Evolutionary conservation across 1,284 basidiomycete genomes (phyloP).

Genomic region (Ganoderma lingzhi): DNA sequence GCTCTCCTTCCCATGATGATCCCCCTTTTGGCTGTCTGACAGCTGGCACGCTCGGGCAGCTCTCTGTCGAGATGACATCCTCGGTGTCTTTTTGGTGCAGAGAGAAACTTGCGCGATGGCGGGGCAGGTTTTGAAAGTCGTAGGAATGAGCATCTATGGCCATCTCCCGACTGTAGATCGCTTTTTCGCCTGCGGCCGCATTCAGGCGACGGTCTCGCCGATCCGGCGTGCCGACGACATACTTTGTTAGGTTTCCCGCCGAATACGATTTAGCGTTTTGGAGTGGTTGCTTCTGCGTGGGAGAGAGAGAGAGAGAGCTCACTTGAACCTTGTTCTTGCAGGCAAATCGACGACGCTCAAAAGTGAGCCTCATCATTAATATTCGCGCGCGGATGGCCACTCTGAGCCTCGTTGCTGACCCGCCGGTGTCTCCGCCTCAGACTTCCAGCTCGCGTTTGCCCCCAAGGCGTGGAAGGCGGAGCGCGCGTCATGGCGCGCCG

Average conservation of each 20-base stretch:
- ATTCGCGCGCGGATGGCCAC: background rate
- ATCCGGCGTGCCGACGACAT: background rate
- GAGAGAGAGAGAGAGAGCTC: slow-evolving; percentile 1
- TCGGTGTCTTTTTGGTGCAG: background rate
- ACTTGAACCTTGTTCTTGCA: slow-evolving; percentile 7
- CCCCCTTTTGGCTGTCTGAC: background rate
- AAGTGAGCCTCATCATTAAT: slow-evolving; percentile 30
- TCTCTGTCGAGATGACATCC: background rate
- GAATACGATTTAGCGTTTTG: background rate
- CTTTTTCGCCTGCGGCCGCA: background rate
- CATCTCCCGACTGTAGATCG: background rate
- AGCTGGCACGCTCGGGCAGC: background rate
- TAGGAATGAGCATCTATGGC: background rate
- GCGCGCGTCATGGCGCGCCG: slow-evolving; percentile 65
- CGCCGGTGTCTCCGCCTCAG: slow-evolving; percentile 35
- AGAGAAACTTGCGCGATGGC: background rate
- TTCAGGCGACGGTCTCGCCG: background rate
- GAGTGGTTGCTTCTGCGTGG: background rate
- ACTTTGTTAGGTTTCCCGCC: background rate
- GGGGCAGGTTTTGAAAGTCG: background rate
- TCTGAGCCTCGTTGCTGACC: background rate
- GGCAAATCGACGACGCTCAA: slow-evolving; percentile 44
- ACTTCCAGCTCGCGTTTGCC: slow-evolving; percentile 61
- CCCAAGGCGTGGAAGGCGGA: slow-evolving; percentile 61
- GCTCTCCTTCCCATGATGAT: background rate